Base-by-base conservation (phyloP, 805 yeast species). In the Candida sonorensis region DNA sequence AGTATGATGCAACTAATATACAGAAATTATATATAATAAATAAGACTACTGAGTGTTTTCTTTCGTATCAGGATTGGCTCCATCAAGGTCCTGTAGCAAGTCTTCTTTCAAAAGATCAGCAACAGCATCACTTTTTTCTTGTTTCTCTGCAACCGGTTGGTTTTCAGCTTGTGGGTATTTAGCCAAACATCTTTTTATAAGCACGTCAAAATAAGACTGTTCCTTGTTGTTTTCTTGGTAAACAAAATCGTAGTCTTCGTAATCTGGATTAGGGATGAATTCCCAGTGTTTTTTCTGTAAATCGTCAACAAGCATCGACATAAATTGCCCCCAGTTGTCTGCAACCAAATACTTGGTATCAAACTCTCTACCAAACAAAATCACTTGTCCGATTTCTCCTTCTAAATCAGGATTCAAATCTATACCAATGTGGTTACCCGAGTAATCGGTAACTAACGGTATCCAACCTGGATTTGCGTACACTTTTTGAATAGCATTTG, bases 391-490 rank as follows among this genome's bases (percentile, higher is more conserved):
- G 64, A 76, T 69, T 19, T 56, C 64, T 26, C 95, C 94, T 17
- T 64, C 59, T 6, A 75, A 64, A 5, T 81, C 95, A 2, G 88
- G 87, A 7, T 81, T 77, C 37, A 88, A 65, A 57, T 88, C 97
- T 10, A 88, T 69, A 32, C 86, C 97, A 32, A 88, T 75, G 53
- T 84, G 86, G 61, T 88, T 88, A 18, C 97, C 97, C 3, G 80
- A 75, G 35, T 74, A 75, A 53, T 88, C 97, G 13, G 92, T 83
- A 17, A 86, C 69, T 30, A 88, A 59, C 2, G 97, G 97, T 32
- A 88, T 76, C 97, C 97, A 88, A 48, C 71, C 75, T 4, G 84
- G 74, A 54, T 84, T 82, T 3, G 95, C 86, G 59, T 84, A 88
- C 2, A 71, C 72, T 4, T 69, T 64, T 50, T 80, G 81, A 20